Base-by-base conservation (phyloP, 768 basidiomycete genomes). In the Strobilomyces dryophilus region DNA sequence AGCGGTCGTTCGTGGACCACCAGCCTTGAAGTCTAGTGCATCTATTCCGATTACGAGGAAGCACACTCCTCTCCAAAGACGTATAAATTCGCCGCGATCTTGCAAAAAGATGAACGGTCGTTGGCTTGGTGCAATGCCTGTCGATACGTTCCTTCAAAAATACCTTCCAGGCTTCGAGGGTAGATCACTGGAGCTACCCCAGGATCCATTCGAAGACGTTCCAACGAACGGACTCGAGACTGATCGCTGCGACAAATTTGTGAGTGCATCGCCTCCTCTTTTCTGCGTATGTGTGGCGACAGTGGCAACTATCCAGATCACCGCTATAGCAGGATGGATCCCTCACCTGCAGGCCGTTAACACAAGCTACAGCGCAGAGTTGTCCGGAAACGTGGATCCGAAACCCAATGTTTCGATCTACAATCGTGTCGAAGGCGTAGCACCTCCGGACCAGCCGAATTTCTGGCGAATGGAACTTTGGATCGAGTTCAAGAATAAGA, bases 401-500 rank as follows among this genome's bases (percentile, higher is more conserved):
- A 57, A 48, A 29, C 15, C 39, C 1, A 53, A 49, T 21, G 6
- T 56, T 12, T 54, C 55, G 0, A 0, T 54, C 15, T 56, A 47
- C 45, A 32, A 53, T 18, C 36, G 5, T 0, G 26, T 17, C 11
- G 32, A 45, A 1, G 31, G 21, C 7, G 34, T 35, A 27, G 34
- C 27, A 35, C 12, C 21, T 10, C 40, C 54, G 2, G 10, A 26
- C 1, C 45, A 17, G 40, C 47, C 53, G 0, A 21, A 55, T 14
- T 57, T 47, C 11, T 27, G 53, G 4, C 15, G 8, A 4, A 39
- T 42, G 40, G 56, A 54, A n/a, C 42, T 57, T 5, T 57, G 56
- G 55, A 36, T 49, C 6, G 51, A 56, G 18, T 49, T 56, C 48
- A 54, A 56, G 32, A 52, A 43, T 0, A 35, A 4, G 0, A 6